Base-by-base conservation (phyloP, 1,139 yeast species). In the Candida frijolesensis region DNA sequence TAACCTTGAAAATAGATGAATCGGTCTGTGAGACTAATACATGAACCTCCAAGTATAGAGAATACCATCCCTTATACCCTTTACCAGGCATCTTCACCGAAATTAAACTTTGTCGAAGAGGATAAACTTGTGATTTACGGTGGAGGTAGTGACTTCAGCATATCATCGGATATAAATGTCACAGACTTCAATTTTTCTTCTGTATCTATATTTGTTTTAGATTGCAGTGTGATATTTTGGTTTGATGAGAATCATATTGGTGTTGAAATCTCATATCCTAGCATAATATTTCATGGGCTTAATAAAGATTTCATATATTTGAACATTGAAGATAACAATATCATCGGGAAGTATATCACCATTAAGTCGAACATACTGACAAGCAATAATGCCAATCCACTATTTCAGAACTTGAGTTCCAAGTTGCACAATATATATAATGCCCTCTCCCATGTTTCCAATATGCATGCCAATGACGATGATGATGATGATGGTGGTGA, bases 71-170 rank as follows among this genome's bases (percentile, higher is more conserved):
- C 72, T 4, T 59, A 63, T 14, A 52, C 60, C 12, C 59, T 64
- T 25, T 76, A 71, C 56, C 75, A 66, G 48, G 62, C 72, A 6
- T 71, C 72, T 25, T 70, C 75, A 1, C 82, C 82, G 1, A 79
- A 72, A 25, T 25, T 33, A 44, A 57, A 61, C 42, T 76, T 71
- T 55, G 65, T 74, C 18, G 68, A 63, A 22, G 77, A 73, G 51
- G 81, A 77, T 57, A 74, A 75, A 57, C 64, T 68, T 52, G 73
- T 78, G 29, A 58, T 78, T 9, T 70, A 74, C 53, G 76, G 72
- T 5, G 80, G 80, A 4, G 78, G 76, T 3, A 34, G 19, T 30
- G 29, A n/a, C 29, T 30, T 40, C 12, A 34, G 34, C 12, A 19
- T 46, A 14, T 22, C 30, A 29, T 30, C 40, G 18, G 40, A 43